These are phyloP conservation scores for Capsella bursapastoris DNA, from an alignment of 345 rosid species.

Conservation along the genomic window DNA sequence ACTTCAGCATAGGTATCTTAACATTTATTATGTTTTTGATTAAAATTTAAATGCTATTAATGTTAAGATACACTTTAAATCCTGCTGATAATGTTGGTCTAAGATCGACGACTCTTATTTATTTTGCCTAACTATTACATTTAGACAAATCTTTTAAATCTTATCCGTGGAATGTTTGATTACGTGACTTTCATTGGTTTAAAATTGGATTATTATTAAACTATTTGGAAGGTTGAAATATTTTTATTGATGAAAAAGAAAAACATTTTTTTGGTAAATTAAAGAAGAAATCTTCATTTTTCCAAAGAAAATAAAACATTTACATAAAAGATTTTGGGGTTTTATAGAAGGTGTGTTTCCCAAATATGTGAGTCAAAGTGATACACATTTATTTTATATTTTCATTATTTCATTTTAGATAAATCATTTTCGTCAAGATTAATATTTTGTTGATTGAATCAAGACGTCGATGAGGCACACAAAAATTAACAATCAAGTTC, in stretches of 20 bases:
- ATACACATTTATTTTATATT: slow-evolving; percentile 9
- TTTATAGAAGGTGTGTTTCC: not conserved
- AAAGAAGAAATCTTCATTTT: not conserved
- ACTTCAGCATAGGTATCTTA: too few relatives aligned
- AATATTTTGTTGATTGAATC: slow-evolving; percentile 20
- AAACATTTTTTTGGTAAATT: not conserved
- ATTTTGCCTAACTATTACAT: not conserved
- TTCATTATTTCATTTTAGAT: not conserved
- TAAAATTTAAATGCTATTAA: too few relatives aligned
- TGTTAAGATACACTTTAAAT: too few relatives aligned
- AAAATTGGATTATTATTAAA: not conserved
- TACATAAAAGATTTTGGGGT: not conserved
- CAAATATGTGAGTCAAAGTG: slow-evolving; percentile 24
- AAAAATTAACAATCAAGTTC: not conserved
- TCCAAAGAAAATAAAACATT: not conserved
- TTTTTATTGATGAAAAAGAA: not conserved
- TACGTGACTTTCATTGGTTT: slow-evolving; percentile 8
- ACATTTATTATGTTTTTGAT: too few relatives aligned
- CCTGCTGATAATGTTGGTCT: too few relatives aligned
- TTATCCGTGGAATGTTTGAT: slow-evolving; percentile 25
- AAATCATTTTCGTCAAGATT: slow-evolving; percentile 12
- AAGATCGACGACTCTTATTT: not conserved
- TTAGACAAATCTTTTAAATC: slow-evolving; percentile 33
- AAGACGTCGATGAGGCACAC: slow-evolving; percentile 17
- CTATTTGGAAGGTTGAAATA: not conserved